Evolutionary conservation across 257 asterid species (phyloP).

Genomic region (Buddleja alternifolia): DNA sequence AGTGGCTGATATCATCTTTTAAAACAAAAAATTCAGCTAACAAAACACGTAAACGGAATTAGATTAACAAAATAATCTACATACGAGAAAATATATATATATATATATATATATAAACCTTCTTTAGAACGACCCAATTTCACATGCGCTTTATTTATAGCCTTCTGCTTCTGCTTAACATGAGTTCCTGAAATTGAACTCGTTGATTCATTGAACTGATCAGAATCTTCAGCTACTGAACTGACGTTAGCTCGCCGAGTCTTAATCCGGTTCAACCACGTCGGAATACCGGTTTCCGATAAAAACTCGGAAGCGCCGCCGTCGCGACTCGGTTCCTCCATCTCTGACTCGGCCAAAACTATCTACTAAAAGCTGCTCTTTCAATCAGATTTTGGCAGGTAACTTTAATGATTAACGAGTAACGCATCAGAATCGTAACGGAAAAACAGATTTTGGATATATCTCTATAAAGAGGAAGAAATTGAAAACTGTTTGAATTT

Average conservation of each 20-base stretch:
- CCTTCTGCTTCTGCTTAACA: slow-evolving; percentile 56
- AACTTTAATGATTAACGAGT: background rate
- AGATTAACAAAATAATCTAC: background rate
- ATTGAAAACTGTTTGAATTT: slow-evolving; percentile 22
- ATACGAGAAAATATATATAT: slow-evolving; percentile 15
- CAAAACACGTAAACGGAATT: background rate
- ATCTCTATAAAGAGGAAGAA: background rate
- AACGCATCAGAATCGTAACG: slow-evolving; percentile 20
- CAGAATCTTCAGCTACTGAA: slow-evolving; percentile 53
- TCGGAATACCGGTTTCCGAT: slow-evolving; percentile 71
- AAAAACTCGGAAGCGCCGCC: slow-evolving; percentile 40
- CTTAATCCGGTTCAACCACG: slow-evolving; percentile 89
- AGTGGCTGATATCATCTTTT: background rate
- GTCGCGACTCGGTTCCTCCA: slow-evolving; percentile 67
- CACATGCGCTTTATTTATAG: slow-evolving; percentile 44
- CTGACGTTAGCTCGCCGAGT: slow-evolving; percentile 63
- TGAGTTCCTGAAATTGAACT: slow-evolving; percentile 44
- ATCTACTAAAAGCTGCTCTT: slow-evolving; percentile 12
- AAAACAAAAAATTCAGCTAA: background rate
- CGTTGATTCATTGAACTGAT: slow-evolving; percentile 58
- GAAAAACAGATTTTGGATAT: slow-evolving; percentile 18
- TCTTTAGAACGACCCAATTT: slow-evolving; percentile 59
- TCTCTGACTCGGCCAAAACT: slow-evolving; percentile 30
- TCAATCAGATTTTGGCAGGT: background rate
- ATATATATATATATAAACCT: slow-evolving; percentile 39